phyloP scores from a whole-genome alignment of 805 yeast species.

The Metschnikowia kunwiensis region DNA sequence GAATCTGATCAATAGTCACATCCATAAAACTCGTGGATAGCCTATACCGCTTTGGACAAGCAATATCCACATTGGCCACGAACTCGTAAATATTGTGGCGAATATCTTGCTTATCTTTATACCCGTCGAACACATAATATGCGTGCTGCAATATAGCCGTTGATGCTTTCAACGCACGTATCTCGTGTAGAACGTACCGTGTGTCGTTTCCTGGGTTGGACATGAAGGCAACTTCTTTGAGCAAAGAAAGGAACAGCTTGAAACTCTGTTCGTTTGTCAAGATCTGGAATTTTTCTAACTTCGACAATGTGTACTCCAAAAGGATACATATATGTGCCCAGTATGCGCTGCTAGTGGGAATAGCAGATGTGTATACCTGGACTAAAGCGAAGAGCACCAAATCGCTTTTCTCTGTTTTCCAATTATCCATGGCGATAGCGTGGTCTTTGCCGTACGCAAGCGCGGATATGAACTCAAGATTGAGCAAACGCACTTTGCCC shows the following conservation, averaged over 20 bases:
- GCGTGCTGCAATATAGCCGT: slow-evolving; percentile 20
- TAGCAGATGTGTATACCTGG: slow-evolving; percentile 28
- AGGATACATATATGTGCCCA: slow-evolving; percentile 31
- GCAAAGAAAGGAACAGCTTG: slow-evolving; percentile 24
- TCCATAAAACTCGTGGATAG: slow-evolving; percentile 2
- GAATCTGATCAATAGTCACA: slow-evolving; percentile 7
- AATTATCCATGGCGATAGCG: slow-evolving; percentile 22
- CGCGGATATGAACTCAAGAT: slow-evolving; percentile 25
- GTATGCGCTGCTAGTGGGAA: slow-evolving; percentile 18
- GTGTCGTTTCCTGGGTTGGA: slow-evolving; percentile 4
- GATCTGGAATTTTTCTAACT: slow-evolving; percentile 21
- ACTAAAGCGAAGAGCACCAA: slow-evolving; percentile 28
- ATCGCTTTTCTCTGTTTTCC: slow-evolving; percentile 19
- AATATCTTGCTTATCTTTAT: slow-evolving; percentile 25
- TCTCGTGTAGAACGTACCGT: slow-evolving; percentile 5
- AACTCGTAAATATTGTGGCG: slow-evolving; percentile 9
- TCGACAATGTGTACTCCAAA: slow-evolving; percentile 20
- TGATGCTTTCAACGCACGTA: slow-evolving; percentile 7
- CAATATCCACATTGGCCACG: not conserved
- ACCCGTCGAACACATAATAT: slow-evolving; percentile 32
- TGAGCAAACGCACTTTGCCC: slow-evolving; percentile 25
- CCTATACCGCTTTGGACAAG: slow-evolving; percentile 2
- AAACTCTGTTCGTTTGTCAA: slow-evolving; percentile 21
- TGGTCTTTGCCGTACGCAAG: slow-evolving; percentile 22
- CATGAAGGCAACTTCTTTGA: slow-evolving; percentile 11